Conservation (phyloP, 2,329 filamentous ascomycete species). For the Diaporthe aspalathi region DNA sequence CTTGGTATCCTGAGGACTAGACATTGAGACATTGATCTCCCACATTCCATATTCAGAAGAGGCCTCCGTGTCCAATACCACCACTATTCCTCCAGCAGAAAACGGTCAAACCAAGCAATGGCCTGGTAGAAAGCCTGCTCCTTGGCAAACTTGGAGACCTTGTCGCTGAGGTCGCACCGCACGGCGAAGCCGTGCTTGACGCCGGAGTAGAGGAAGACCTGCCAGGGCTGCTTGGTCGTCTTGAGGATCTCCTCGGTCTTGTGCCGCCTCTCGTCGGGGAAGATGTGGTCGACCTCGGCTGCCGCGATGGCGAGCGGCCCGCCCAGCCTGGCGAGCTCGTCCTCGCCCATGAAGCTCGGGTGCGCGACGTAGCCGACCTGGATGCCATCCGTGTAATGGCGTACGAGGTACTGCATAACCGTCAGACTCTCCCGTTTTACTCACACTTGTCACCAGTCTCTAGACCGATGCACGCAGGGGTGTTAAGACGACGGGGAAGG, state of each 20-base stretch:
- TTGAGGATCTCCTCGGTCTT: background rate
- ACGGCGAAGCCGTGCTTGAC: background rate
- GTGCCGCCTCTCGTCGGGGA: background rate
- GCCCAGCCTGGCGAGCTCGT: background rate
- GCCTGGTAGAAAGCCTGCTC: conserved; percentile 3
- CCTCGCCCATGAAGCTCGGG: background rate
- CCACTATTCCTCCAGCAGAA: background rate
- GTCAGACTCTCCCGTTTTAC: background rate
- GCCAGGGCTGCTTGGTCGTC: conserved; percentile 1
- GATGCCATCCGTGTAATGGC: background rate
- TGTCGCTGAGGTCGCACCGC: background rate
- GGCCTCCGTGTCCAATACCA: background rate
- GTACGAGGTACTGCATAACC: background rate
- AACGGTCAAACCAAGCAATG: background rate
- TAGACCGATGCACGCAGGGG: no score
- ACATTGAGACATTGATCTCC: no score
- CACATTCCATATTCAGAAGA: background rate
- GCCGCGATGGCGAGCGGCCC: background rate
- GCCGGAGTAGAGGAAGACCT: background rate
- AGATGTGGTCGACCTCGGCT: background rate
- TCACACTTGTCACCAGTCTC: no score
- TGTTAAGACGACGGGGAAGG: no score
- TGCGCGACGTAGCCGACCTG: background rate
- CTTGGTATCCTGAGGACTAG: no score
- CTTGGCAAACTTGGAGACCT: background rate